These are phyloP conservation scores for Macrophomina tecta DNA, from an alignment of 2,329 filamentous ascomycete genomes.

Conservation along the genomic window DNA sequence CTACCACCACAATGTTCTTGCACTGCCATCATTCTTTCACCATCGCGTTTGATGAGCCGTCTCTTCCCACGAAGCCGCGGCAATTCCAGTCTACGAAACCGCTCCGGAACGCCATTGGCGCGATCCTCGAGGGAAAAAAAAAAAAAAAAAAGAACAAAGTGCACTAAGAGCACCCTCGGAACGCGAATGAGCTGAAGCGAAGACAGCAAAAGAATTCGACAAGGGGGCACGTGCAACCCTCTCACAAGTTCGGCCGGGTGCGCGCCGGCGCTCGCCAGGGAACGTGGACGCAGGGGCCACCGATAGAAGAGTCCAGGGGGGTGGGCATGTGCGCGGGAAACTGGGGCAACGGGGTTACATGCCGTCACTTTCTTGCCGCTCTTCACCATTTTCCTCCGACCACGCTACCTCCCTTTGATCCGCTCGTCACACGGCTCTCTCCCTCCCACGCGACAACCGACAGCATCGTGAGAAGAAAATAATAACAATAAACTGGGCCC, in stretches of 20 bases:
- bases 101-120: not conserved
- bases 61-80: no score
- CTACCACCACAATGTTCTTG: no score
- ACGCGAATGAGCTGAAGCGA: no score
- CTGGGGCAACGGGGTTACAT: not conserved
- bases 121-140: no score
- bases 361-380: not conserved
- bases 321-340: not conserved
- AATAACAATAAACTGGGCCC: not conserved
- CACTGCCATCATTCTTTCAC: no score
- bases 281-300: constrained; percentile 20
- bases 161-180: no score
- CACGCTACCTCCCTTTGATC: not conserved
- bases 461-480: not conserved
- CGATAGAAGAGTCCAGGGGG: not conserved
- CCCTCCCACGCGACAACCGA: not conserved
- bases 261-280: not conserved
- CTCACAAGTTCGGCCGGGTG: not conserved
- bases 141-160: no score
- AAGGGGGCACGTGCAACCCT: not conserved
- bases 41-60: not conserved
- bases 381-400: not conserved
- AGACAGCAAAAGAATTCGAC: no score
- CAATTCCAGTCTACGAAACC: no score
- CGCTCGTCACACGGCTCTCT: not conserved